Evolutionary conservation across 768 basidiomycete species (phyloP), one percentile per base, ranked within the genome.

Genomic region (Hortiboletus flavorubellus): DNA sequence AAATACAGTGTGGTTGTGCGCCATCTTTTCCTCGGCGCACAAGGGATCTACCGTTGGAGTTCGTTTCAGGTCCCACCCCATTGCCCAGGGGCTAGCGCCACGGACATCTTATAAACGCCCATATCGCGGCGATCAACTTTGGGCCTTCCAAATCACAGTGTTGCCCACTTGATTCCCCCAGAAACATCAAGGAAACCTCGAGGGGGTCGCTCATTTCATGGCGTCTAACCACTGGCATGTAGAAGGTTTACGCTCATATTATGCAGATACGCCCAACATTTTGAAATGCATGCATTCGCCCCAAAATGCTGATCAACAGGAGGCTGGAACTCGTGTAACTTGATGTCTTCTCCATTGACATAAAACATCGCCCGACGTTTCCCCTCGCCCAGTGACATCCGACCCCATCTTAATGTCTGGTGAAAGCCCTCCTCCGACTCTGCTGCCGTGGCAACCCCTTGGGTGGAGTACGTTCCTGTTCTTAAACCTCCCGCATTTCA

Each of bases 401-500:
- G 48, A 52, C 39, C 8, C 6, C 21, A 21, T 42, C 45, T 26
- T 42, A 46, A 58, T 55, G 59, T 35, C 45, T 30, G 59, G 26
- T 4, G 57, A 59, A 14, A 56, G 40, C 45, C 63, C 63, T 44
- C 63, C 63, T 37, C 59, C 63, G 18, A 64, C 31, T 64, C 59
- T 39, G 35, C 52, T 37, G 57, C 49, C 16, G 40, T 33, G 34
- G 23, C 40, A 6, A 3, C 26, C 41, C 45, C 49, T 30, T n/a
- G 26, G 14, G 26, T 30, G 4, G 29, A 33, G 63, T 64, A 26
- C 14, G 59, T 61, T 23, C 6, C 16, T 0, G 9, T 8, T 8
- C 2, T 21, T 8, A 2, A 12, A 41, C 15, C 15, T 31, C 31
- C 2, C 18, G 31, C 26, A n/a, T 23, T 39, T 38, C 31, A 21